Evolutionary conservation across 2,329 filamentous ascomycete genomes (phyloP).

Genomic region (Aspergillus candidus): DNA sequence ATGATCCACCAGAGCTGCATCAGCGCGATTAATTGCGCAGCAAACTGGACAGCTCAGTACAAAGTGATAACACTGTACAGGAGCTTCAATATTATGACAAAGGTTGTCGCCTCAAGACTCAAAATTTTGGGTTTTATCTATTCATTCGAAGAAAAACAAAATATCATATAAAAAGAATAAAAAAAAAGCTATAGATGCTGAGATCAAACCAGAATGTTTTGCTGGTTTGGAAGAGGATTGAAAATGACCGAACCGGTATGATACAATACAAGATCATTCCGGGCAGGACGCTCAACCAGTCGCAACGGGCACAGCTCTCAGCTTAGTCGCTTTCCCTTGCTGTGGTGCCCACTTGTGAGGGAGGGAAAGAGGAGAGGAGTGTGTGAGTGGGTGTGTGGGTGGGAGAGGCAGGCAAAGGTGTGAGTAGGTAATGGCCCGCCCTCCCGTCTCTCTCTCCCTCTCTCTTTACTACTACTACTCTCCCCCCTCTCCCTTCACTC

Average conservation of each 20-base stretch:
- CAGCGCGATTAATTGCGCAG: no score
- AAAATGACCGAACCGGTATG: slow-evolving; percentile 16
- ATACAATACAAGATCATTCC: slow-evolving; percentile 16
- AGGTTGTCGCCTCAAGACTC: no score
- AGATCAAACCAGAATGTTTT: background rate
- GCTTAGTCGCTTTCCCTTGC: slow-evolving; percentile 20
- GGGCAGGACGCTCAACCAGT: slow-evolving; percentile 21
- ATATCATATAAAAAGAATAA: background rate
- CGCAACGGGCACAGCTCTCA: slow-evolving; percentile 15
- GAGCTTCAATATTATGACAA: no score
- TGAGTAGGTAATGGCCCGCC: slow-evolving; percentile 19
- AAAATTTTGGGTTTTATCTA: background rate
- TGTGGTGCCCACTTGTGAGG: slow-evolving; percentile 21
- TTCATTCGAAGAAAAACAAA: background rate
- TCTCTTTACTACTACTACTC: slow-evolving; percentile 29
- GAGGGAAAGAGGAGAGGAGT: slow-evolving; percentile 10
- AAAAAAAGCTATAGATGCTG: no score
- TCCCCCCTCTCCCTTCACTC: slow-evolving; percentile 25
- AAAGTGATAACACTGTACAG: no score
- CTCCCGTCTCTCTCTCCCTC: slow-evolving; percentile 16
- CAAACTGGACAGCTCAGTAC: no score
- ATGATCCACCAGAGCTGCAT: no score
- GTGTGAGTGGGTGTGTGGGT: slow-evolving; percentile 10
- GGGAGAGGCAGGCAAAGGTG: no score
- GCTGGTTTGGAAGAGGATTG: slow-evolving; percentile 4